Conservation (phyloP, 2,329 filamentous ascomycete species). For the Macroventuria anomochaeta region DNA sequence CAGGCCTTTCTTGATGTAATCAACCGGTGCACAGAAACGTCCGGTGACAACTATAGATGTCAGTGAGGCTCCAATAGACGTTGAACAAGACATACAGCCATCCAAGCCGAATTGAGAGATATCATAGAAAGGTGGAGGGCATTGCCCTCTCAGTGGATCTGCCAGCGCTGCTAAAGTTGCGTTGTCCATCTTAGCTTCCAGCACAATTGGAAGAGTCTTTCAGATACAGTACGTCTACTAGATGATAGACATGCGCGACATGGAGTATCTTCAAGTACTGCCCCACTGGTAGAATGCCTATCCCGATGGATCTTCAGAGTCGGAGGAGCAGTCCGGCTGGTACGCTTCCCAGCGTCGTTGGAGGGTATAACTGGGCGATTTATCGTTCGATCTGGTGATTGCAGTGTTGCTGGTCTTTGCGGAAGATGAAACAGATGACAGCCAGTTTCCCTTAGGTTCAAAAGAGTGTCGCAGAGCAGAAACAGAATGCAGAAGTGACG, state of each 20-base stretch:
- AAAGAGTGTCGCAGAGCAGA: constrained; percentile 33
- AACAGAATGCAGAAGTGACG: constrained; percentile 27
- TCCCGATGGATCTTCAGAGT: neutral
- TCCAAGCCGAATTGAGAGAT: constrained; percentile 64
- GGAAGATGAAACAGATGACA: constrained; percentile 36
- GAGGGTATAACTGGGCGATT: constrained; percentile 18
- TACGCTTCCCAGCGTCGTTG: constrained; percentile 14
- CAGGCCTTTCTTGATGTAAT: constrained; percentile 54
- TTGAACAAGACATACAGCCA: constrained; percentile 66
- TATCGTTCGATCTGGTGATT: constrained; percentile 22
- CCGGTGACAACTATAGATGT: constrained; percentile 57
- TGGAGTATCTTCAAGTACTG: constrained; percentile 19
- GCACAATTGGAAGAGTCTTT: neutral
- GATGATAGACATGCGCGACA: constrained; percentile 27
- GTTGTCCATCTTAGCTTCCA: constrained; percentile 38
- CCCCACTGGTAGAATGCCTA: neutral
- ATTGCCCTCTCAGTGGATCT: constrained; percentile 57
- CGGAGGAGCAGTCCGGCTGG: constrained; percentile 14
- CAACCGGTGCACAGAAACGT: constrained; percentile 63
- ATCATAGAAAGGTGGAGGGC: constrained; percentile 74
- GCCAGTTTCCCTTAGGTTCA: constrained; percentile 8
- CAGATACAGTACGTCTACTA: constrained; percentile 21
- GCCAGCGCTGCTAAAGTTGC: constrained; percentile 26
- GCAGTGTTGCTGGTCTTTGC: constrained; percentile 30
- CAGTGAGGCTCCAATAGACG: constrained; percentile 29